A percentile compares a stretch with the other conserved stretches of the same genome.
phyloP scores from a whole-genome alignment of 2,329 filamentous ascomycete genomes.

The Colletotrichum falcatum region DNA sequence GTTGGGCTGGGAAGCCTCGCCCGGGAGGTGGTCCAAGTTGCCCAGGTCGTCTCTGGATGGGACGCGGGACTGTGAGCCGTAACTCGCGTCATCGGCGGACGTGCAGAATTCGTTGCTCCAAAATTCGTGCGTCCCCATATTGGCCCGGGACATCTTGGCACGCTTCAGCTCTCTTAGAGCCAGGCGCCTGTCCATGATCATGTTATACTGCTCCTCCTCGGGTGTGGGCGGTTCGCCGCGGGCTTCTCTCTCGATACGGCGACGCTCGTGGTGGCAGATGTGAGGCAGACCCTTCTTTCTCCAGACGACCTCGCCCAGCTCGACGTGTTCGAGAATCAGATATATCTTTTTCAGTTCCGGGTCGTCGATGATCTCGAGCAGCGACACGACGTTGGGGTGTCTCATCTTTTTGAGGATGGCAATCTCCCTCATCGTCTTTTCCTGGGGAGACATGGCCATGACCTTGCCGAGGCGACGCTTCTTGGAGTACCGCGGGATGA shows the following conservation, averaged over 20 bases:
- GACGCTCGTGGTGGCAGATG: constrained; percentile 85
- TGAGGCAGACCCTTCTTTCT: constrained; percentile 87
- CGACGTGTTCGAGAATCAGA: constrained; percentile 95
- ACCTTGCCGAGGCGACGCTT: constrained; percentile 91
- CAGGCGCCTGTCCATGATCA: constrained; percentile 69
- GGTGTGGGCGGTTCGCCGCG: constrained; percentile 68
- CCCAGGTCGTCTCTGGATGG: constrained; percentile 56
- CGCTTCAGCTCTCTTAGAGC: constrained; percentile 68
- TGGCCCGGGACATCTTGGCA: constrained; percentile 63
- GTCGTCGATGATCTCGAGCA: constrained; percentile 98
- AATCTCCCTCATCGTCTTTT: constrained; percentile 94
- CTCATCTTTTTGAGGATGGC: constrained; percentile 98
- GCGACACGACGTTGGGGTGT: constrained; percentile 94
- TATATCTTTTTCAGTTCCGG: constrained; percentile 98
- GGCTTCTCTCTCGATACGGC: constrained; percentile 80
- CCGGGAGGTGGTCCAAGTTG: constrained; percentile 46
- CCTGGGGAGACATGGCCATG: constrained; percentile 71
- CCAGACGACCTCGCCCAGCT: constrained; percentile 95
- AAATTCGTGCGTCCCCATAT: constrained; percentile 68
- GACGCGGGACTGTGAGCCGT: constrained; percentile 57
- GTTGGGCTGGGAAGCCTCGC: constrained; percentile 52
- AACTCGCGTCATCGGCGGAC: constrained; percentile 63
- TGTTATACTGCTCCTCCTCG: constrained; percentile 71
- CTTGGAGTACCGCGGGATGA: constrained; percentile 95
- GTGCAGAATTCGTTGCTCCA: constrained; percentile 90